Percentiles rank a stretch among this genome's conserved stretches.
Evolutionary conservation across 164 flowering plant genomes (phyloP).

Genomic region (Vitis riparia): DNA sequence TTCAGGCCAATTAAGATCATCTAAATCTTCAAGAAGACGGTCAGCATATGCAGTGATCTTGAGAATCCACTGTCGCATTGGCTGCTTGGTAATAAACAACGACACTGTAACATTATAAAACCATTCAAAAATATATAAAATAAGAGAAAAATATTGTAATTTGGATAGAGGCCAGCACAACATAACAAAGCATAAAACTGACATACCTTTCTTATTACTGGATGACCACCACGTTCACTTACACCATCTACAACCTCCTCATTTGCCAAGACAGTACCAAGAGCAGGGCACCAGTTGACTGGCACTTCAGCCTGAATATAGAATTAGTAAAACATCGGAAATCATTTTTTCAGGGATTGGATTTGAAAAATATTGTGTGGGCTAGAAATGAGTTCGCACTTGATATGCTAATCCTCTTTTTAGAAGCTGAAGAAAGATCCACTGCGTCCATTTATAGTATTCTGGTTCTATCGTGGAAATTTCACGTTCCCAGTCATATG

Average conservation of each 20-base stretch:
- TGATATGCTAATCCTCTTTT: slow-evolving; percentile 96
- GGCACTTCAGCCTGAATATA: slow-evolving; percentile 86
- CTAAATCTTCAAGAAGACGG: slow-evolving; percentile 93
- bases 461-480: slow-evolving; percentile 90
- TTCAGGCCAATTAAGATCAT: slow-evolving; percentile 98
- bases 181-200: neutral
- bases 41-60: slow-evolving; percentile 98
- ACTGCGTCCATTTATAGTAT: slow-evolving; percentile 96
- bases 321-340: slow-evolving; percentile 11
- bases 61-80: slow-evolving; percentile 99
- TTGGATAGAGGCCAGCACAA: neutral
- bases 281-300: slow-evolving; percentile 99
- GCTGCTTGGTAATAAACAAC: slow-evolving; percentile 82
- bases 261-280: slow-evolving; percentile 96
- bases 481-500: slow-evolving; percentile 99
- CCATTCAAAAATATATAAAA: slow-evolving; percentile 27
- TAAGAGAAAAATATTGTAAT: slow-evolving; percentile 6
- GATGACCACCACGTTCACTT: slow-evolving; percentile 97
- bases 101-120: slow-evolving; percentile 54
- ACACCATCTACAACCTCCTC: slow-evolving; percentile 97
- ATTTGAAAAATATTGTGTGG: neutral
- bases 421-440: slow-evolving; percentile 92
- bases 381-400: slow-evolving; percentile 33
- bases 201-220: slow-evolving; percentile 89
- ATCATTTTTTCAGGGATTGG: neutral